Evolutionary conservation across 225 moss, liverwort and hornwort genomes (phyloP).

Genomic region (Pleurozium schreberi): DNA sequence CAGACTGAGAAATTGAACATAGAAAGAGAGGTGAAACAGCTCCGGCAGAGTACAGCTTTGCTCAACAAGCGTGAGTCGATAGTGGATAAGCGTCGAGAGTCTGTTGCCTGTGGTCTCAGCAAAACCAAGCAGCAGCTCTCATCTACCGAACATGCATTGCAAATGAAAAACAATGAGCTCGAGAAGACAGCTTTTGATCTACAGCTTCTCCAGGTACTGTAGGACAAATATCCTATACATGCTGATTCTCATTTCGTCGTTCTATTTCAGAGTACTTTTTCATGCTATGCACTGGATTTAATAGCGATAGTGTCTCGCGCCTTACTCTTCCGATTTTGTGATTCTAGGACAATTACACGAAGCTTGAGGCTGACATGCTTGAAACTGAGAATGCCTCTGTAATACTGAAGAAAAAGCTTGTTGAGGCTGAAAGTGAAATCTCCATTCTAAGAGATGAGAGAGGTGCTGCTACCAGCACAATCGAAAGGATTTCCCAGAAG

Average conservation of each 20-base stretch:
- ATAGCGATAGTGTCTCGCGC: background rate
- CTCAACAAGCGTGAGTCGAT: conserved; percentile 85
- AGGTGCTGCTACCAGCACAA: background rate
- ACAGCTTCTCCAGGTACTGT: conserved; percentile 40
- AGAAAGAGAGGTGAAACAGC: conserved; percentile 81
- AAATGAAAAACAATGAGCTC: conserved; percentile 74
- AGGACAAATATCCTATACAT: background rate
- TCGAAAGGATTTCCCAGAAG: conserved; percentile 24
- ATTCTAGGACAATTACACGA: conserved; percentile 56
- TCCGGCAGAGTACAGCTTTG: conserved; percentile 75
- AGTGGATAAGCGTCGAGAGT: conserved; percentile 80
- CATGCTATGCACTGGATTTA: background rate
- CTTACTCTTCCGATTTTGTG: background rate
- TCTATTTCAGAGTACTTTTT: background rate
- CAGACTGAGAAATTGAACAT: conserved; percentile 88
- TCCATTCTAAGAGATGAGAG: conserved; percentile 47
- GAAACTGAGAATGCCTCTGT: conserved; percentile 59
- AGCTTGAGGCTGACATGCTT: conserved; percentile 70
- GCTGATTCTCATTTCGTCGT: background rate
- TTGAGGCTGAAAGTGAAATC: conserved; percentile 45
- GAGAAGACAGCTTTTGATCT: conserved; percentile 68
- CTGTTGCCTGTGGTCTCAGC: conserved; percentile 59
- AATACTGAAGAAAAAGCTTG: conserved; percentile 45
- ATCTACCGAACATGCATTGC: conserved; percentile 68
- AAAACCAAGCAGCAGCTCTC: conserved; percentile 73